Percentiles rank a stretch among this genome's conserved stretches.
These are phyloP conservation scores for Torulaspora gathmanii DNA, from an alignment of 805 yeast species.

Conservation along the genomic window DNA sequence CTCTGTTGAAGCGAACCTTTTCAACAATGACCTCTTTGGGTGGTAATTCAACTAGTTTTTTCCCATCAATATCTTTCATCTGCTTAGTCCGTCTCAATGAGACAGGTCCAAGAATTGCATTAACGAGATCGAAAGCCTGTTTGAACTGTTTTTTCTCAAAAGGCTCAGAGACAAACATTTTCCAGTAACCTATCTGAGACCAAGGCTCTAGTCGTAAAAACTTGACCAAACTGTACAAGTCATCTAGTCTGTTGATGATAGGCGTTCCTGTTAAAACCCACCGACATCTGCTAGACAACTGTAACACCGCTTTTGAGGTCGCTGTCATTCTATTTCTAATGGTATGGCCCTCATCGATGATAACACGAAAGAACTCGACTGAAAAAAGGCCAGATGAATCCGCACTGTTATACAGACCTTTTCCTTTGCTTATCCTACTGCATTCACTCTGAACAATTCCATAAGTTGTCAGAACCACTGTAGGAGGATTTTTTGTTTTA, in stretches of 20 bases:
- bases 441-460: slow-evolving; percentile 82
- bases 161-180: slow-evolving; percentile 75
- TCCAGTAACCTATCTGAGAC: slow-evolving; percentile 83
- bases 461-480: slow-evolving; percentile 75
- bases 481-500: slow-evolving; percentile 46
- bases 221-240: slow-evolving; percentile 69
- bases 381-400: slow-evolving; percentile 56
- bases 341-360: slow-evolving; percentile 86
- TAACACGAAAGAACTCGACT: slow-evolving; percentile 67
- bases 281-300: slow-evolving; percentile 55
- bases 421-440: slow-evolving; percentile 40
- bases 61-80: slow-evolving; percentile 72
- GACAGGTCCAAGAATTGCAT: slow-evolving; percentile 77
- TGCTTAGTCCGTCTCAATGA: slow-evolving; percentile 78
- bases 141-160: slow-evolving; percentile 68
- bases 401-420: slow-evolving; percentile 10
- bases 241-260: slow-evolving; percentile 81
- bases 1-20: slow-evolving; percentile 57
- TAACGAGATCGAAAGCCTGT: slow-evolving; percentile 78
- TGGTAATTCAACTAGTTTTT: slow-evolving; percentile 70
- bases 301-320: slow-evolving; percentile 73
- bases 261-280: slow-evolving; percentile 96
- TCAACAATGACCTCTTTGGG: slow-evolving; percentile 67
- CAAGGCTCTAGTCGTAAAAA: slow-evolving; percentile 84
- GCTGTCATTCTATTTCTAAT: slow-evolving; percentile 75